phyloP scores from a whole-genome alignment of 768 basidiomycete species.

The Kwoniella shandongensis region DNA sequence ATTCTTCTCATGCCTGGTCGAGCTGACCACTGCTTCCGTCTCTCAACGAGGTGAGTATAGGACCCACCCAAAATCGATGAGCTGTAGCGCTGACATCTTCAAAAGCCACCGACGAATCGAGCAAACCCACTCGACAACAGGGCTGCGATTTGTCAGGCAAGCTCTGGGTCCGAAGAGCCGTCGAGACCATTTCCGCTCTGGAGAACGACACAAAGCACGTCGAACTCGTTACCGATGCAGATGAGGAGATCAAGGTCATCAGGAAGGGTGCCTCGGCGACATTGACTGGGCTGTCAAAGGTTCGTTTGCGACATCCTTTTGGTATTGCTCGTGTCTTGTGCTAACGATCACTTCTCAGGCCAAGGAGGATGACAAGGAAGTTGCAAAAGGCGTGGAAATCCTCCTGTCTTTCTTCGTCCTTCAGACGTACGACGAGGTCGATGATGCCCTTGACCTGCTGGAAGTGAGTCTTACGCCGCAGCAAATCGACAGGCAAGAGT shows the following conservation, averaged over 20 bases:
- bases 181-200: constrained; percentile 56
- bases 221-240: constrained; percentile 58
- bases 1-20: constrained; percentile 71
- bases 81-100: background rate
- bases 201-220: constrained; percentile 72
- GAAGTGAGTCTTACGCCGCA: constrained; percentile 59
- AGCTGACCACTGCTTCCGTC: constrained; percentile 64
- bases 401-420: constrained; percentile 70
- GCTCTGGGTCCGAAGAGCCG: constrained; percentile 72
- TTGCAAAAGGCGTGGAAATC: constrained; percentile 69
- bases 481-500: background rate
- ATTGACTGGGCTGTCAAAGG: constrained; percentile 44
- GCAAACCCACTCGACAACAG: constrained; percentile 36
- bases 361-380: constrained; percentile 58
- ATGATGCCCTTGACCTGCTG: constrained; percentile 63
- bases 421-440: constrained; percentile 68
- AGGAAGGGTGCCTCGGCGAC: constrained; percentile 57
- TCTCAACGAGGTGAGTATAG: constrained; percentile 61
- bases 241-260: constrained; percentile 61
- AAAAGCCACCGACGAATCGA: constrained; percentile 11
- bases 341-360: constrained; percentile 43
- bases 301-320: constrained; percentile 1
- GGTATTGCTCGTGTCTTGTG: background rate
- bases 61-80: background rate
- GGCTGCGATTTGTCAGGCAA: constrained; percentile 70